These are phyloP conservation scores for Phytophthora litchii DNA, from an alignment of 352 stramenopile genomes.

Conservation along the genomic window DNA sequence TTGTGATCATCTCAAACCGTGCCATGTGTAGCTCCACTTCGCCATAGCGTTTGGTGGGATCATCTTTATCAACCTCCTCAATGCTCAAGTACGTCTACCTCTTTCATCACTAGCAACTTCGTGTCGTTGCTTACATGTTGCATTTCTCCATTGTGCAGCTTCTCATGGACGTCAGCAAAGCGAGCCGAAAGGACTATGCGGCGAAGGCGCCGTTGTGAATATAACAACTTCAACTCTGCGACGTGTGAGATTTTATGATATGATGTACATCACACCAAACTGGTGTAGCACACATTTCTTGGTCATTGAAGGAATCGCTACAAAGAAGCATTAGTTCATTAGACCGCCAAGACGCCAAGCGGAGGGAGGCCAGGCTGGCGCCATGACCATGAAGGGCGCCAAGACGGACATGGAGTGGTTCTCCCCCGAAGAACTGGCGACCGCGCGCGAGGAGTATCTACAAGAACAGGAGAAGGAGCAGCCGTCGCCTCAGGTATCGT, in stretches of 20 bases:
- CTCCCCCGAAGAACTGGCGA: conserved; percentile 73
- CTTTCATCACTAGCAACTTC: not conserved
- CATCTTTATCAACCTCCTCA: conserved; percentile 76
- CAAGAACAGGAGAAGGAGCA: conserved; percentile 79
- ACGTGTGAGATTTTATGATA: conserved; percentile 9
- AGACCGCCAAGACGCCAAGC: conserved; percentile 7
- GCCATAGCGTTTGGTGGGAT: conserved; percentile 79
- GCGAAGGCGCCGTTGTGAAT: conserved; percentile 2
- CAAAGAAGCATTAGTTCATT: conserved; percentile 11
- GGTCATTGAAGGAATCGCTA: conserved; percentile 20
- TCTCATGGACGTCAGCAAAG: conserved; percentile 60
- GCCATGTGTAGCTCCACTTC: conserved; percentile 51
- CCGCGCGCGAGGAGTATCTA: conserved; percentile 76
- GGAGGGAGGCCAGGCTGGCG: conserved; percentile 12
- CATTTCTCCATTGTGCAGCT: conserved; percentile 40
- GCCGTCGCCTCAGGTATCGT: conserved; percentile 59
- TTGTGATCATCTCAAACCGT: not conserved
- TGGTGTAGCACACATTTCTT: conserved; percentile 11
- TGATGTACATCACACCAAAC: not conserved
- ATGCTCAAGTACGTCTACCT: conserved; percentile 45
- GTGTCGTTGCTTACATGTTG: conserved; percentile 1
- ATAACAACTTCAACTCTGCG: conserved; percentile 8
- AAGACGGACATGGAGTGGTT: conserved; percentile 65
- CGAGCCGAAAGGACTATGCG: conserved; percentile 53
- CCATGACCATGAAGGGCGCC: conserved; percentile 40